phyloP scores from a whole-genome alignment of 768 basidiomycete species.

The Sporobolomyces pararoseus region DNA sequence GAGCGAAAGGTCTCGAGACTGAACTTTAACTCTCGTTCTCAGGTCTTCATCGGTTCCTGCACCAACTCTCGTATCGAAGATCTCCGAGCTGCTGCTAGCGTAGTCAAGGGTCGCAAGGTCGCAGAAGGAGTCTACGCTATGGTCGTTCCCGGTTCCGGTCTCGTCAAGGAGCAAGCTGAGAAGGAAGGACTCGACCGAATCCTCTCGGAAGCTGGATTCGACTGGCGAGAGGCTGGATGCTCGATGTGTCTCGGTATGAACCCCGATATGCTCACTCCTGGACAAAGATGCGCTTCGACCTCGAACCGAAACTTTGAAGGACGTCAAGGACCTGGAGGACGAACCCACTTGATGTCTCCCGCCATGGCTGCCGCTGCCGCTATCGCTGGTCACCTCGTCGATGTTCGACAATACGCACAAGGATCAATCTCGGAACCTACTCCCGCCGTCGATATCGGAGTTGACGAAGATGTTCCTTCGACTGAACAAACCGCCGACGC shows the following conservation, averaged over 20 bases:
- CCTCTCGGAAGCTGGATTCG: constrained; percentile 86
- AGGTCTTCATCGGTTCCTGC: constrained; percentile 86
- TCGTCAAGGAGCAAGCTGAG: constrained; percentile 87
- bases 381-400: constrained; percentile 75
- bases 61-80: constrained; percentile 93
- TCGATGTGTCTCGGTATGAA: constrained; percentile 98
- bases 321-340: constrained; percentile 76
- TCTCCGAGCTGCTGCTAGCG: constrained; percentile 75
- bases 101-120: constrained; percentile 70
- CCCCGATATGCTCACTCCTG: constrained; percentile 78
- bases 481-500: constrained; percentile 32
- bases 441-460: constrained; percentile 45
- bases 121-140: constrained; percentile 73
- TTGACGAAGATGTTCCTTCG: constrained; percentile 44
- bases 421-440: constrained; percentile 57
- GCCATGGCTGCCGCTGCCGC: constrained; percentile 92
- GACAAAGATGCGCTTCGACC: constrained; percentile 80
- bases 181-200: constrained; percentile 78
- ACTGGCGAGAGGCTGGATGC: constrained; percentile 92
- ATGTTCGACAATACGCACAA: constrained; percentile 74
- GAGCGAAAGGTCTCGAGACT: not conserved
- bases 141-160: constrained; percentile 86
- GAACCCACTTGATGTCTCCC: constrained; percentile 82
- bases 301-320: constrained; percentile 93
- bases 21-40: not conserved